These are phyloP conservation scores for Hericium rajendrae DNA, from an alignment of 768 basidiomycete species.

Conservation along the genomic window DNA sequence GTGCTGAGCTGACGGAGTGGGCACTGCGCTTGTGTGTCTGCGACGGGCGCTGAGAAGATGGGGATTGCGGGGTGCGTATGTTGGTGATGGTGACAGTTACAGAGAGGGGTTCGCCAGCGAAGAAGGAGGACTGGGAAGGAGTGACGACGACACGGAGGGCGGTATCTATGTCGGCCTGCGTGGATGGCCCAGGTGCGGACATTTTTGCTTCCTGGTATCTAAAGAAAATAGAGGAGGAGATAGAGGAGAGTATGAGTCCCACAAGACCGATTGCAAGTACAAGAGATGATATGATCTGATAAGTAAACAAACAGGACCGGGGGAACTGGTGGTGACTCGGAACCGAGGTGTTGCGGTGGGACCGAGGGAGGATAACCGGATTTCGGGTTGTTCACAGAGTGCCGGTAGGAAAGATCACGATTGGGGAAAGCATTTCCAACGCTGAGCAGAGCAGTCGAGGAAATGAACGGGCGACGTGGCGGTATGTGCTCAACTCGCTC, in stretches of 20 bases:
- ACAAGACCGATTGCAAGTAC: too few species aligned
- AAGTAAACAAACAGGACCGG: not conserved
- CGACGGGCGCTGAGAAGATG: slow-evolving; percentile 27
- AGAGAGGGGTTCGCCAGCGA: slow-evolving; percentile 82
- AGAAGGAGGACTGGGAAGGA: slow-evolving; percentile 83
- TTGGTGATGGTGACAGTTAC: slow-evolving; percentile 86
- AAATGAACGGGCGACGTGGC: too few species aligned
- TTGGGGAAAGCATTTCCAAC: too few species aligned
- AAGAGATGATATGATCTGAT: too few species aligned
- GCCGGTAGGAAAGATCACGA: too few species aligned
- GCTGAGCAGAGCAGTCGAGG: too few species aligned
- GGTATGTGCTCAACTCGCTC: too few species aligned
- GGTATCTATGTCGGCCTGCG: slow-evolving; percentile 3
- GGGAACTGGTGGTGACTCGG: not conserved
- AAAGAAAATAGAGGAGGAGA: not conserved
- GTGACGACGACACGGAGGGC: slow-evolving; percentile 56
- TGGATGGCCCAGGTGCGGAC: slow-evolving; percentile 2
- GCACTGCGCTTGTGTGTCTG: slow-evolving; percentile 56
- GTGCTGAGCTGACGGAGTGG: slow-evolving; percentile 78
- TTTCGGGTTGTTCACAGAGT: too few species aligned
- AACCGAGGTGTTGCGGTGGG: not conserved
- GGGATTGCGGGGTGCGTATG: slow-evolving; percentile 44
- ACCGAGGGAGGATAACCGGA: too few species aligned
- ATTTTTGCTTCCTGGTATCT: not conserved
- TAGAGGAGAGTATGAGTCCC: not conserved